These are phyloP conservation scores for Alliaria petiolata DNA, from an alignment of 345 rosid genomes.

Conservation along the genomic window DNA sequence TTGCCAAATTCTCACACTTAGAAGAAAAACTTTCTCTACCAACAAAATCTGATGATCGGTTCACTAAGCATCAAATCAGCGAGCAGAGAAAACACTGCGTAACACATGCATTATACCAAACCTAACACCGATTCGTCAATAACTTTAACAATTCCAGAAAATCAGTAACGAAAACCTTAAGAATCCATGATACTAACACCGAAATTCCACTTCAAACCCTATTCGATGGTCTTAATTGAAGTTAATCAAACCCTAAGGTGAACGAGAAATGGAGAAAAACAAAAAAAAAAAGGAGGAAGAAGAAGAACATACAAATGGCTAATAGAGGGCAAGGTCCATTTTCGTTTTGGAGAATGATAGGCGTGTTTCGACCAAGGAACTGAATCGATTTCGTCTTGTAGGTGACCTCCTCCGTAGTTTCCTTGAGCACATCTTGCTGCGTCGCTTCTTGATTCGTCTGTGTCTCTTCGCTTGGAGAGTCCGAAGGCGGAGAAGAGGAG, in stretches of 20 bases:
- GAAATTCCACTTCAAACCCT: conserved; percentile 8
- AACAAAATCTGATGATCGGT: conserved; percentile 5
- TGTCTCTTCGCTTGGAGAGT: conserved; percentile 30
- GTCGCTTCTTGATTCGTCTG: conserved; percentile 26
- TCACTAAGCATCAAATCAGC: not conserved
- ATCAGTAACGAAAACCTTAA: not conserved
- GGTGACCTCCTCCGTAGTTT: conserved; percentile 45
- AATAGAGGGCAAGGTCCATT: conserved; percentile 99
- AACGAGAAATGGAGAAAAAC: not conserved
- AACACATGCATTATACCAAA: not conserved
- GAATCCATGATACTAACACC: not conserved
- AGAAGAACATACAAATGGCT: conserved; percentile 69
- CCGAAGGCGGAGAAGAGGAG: conserved; percentile 28
- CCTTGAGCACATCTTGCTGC: conserved; percentile 25
- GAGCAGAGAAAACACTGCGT: not conserved
- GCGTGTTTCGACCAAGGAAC: conserved; percentile 83
- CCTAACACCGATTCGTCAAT: conserved; percentile 19
- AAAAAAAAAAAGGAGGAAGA: not conserved
- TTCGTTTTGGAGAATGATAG: conserved; percentile 91
- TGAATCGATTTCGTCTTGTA: conserved; percentile 78
- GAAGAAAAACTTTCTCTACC: not conserved
- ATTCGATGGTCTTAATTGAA: not conserved
- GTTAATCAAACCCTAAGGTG: conserved; percentile 26
- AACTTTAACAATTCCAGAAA: not conserved
- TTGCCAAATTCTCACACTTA: not conserved